Base-by-base conservation (phyloP, 768 basidiomycete species). In the Clitopilus passeckerianus region DNA sequence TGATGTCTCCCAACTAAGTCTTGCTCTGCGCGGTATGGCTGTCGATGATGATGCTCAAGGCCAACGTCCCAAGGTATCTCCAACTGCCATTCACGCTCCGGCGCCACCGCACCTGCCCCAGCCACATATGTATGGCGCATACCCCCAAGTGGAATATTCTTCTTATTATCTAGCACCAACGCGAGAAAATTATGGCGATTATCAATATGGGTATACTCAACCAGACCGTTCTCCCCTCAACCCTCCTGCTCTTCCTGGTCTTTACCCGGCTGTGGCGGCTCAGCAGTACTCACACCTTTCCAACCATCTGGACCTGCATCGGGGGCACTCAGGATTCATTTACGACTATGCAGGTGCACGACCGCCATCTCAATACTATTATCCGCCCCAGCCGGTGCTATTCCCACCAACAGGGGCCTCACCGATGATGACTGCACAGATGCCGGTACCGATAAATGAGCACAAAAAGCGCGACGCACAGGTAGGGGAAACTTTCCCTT, bases 321-420 rank as follows among this genome's bases (percentile, higher is more conserved):
- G 76, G 53, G 78, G 79, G 63, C 84, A 85, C 63, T 73, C 82
- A 34, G 77, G 77, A 35, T 61, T 84, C 56, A 88, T 83, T 71
- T 89, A 83, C 57, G 86, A 87, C 64, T 89, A 83, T 64, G 68
- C 77, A 54, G 75, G 74, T 16, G 72, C 76, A 52, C 77, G 80
- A 46, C 76, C 80, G 4, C 74, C 80, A 34, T 82, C 86, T 12
- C 87, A 83, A 60, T 89, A 79, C 66, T 90, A 78, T 66, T 87
- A 85, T 66, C 77, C 83, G 27, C 66, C 80, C 14, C 78, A 86
- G 65, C 72, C 82, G 6, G 76, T 89, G 67, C 74, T 89, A 60
- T 89, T 85, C 69, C 79, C 83, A 59, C 74, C 81, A 14, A 71
- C 80, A 24, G 64, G 62, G 6, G 80, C 81, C 57, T 83, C 85